Conservation (phyloP, 768 basidiomycete genomes). For the Phaeotremella skinneri region DNA sequence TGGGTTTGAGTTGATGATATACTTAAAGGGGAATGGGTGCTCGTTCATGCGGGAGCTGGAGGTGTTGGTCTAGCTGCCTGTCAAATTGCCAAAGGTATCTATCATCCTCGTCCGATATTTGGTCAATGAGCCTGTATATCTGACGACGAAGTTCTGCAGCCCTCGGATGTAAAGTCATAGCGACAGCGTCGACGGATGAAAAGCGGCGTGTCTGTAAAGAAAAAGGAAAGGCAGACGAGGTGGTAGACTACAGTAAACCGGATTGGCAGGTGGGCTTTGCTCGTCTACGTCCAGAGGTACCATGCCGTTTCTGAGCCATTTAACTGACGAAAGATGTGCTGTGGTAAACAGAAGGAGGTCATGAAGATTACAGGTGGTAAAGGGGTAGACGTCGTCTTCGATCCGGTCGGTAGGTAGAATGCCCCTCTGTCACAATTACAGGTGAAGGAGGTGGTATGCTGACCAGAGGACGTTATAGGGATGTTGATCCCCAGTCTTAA, state of each 20-base stretch:
- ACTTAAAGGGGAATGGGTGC: conserved; percentile 78
- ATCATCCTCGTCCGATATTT: background rate
- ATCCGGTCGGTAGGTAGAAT: conserved; percentile 49
- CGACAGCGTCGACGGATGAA: conserved; percentile 62
- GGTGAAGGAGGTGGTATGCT: conserved; percentile 60
- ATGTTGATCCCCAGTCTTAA: conserved; percentile 70
- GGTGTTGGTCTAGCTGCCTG: conserved; percentile 90
- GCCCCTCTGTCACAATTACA: conserved; percentile 28
- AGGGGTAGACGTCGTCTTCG: conserved; percentile 62
- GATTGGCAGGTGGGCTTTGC: conserved; percentile 62
- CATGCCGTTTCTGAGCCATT: background rate
- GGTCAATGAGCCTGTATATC: background rate
- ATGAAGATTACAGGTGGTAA: conserved; percentile 74
- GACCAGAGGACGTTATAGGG: conserved; percentile 20
- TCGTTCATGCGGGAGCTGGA: conserved; percentile 93
- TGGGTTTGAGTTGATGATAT: background rate
- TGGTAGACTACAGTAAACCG: conserved; percentile 69
- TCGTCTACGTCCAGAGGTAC: background rate
- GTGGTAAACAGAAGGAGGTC: conserved; percentile 83
- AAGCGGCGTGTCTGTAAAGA: conserved; percentile 77
- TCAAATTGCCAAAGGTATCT: conserved; percentile 82
- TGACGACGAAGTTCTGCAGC: conserved; percentile 54
- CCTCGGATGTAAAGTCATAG: conserved; percentile 90
- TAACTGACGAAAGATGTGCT: too few relatives aligned
- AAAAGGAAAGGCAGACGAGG: conserved; percentile 77